These are phyloP conservation scores for Nectriaceae sp. DNA, from an alignment of 2,329 filamentous ascomycete genomes.

Conservation along the genomic window DNA sequence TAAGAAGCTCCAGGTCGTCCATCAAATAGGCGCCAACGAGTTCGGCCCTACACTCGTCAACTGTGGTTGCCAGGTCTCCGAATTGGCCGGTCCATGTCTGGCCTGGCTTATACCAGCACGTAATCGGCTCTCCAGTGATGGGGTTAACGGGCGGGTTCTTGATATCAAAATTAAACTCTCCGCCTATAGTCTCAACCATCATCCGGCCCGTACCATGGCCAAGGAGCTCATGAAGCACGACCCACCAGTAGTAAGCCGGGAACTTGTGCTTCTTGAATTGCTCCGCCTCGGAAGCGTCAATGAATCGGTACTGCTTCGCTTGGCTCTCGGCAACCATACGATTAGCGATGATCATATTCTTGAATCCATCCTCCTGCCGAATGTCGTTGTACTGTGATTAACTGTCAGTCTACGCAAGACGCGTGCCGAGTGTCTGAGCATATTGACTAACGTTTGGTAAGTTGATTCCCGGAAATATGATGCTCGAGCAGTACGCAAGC, in stretches of 20 bases:
- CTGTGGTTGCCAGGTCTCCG: slow-evolving; percentile 57
- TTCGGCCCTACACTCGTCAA: slow-evolving; percentile 57
- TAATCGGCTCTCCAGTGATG: slow-evolving; percentile 54
- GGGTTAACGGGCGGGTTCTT: slow-evolving; percentile 58
- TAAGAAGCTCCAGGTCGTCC: slow-evolving; percentile 43
- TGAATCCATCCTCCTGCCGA: slow-evolving; percentile 62
- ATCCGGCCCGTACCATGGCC: slow-evolving; percentile 67
- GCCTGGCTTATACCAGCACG: slow-evolving; percentile 60
- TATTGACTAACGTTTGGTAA: slow-evolving; percentile 42
- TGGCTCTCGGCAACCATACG: slow-evolving; percentile 56
- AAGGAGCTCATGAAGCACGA: slow-evolving; percentile 69
- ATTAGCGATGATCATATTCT: slow-evolving; percentile 64
- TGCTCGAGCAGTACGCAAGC: slow-evolving; percentile 45
- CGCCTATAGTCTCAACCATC: slow-evolving; percentile 53
- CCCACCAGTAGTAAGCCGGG: slow-evolving; percentile 69
- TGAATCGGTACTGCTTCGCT: slow-evolving; percentile 50
- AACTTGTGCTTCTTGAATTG: slow-evolving; percentile 65
- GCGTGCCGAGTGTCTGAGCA: neutral
- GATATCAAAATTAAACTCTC: slow-evolving; percentile 63
- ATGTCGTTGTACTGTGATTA: slow-evolving; percentile 52
- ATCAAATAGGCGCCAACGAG: slow-evolving; percentile 46
- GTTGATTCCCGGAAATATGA: slow-evolving; percentile 45
- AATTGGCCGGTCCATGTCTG: slow-evolving; percentile 67
- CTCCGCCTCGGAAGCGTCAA: slow-evolving; percentile 60
- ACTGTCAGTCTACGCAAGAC: neutral